phyloP scores from a whole-genome alignment of 257 asterid genomes.

The Handroanthus guayacan region DNA sequence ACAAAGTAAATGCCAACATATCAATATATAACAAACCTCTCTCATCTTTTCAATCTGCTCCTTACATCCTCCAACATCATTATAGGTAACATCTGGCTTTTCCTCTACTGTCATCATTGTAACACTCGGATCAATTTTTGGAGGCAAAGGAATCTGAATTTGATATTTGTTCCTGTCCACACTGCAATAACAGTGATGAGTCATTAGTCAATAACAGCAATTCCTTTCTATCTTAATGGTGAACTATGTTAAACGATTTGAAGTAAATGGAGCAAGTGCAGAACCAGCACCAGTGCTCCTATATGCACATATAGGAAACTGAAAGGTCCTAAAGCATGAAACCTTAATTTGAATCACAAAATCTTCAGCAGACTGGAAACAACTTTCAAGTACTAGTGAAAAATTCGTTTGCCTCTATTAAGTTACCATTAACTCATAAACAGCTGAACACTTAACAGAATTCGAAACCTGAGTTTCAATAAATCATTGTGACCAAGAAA shows the following conservation, averaged over 20 bases:
- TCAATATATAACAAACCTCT: constrained; percentile 53
- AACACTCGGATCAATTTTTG: constrained; percentile 89
- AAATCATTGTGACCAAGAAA: too few relatives aligned
- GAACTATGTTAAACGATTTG: background rate
- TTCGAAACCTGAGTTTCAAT: too few relatives aligned
- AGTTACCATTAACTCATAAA: too few relatives aligned
- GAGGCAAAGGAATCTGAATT: constrained; percentile 88
- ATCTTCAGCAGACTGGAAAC: too few relatives aligned
- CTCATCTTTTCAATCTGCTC: constrained; percentile 91
- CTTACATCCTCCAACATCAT: constrained; percentile 89
- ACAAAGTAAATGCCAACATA: background rate
- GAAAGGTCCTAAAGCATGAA: constrained; percentile 13
- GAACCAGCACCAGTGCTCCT: background rate
- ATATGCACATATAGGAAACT: background rate
- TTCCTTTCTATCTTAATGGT: background rate
- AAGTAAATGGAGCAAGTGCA: background rate
- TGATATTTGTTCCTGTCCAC: constrained; percentile 85
- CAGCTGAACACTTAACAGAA: too few relatives aligned
- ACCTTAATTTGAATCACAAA: too few relatives aligned
- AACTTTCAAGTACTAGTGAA: too few relatives aligned
- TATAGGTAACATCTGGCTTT: constrained; percentile 84
- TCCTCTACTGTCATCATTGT: constrained; percentile 95
- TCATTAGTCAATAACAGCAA: background rate
- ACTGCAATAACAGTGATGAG: constrained; percentile 43
- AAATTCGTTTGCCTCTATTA: too few relatives aligned